Base-by-base conservation (phyloP, 2,329 filamentous ascomycete species). In the Alternaria rosae region DNA sequence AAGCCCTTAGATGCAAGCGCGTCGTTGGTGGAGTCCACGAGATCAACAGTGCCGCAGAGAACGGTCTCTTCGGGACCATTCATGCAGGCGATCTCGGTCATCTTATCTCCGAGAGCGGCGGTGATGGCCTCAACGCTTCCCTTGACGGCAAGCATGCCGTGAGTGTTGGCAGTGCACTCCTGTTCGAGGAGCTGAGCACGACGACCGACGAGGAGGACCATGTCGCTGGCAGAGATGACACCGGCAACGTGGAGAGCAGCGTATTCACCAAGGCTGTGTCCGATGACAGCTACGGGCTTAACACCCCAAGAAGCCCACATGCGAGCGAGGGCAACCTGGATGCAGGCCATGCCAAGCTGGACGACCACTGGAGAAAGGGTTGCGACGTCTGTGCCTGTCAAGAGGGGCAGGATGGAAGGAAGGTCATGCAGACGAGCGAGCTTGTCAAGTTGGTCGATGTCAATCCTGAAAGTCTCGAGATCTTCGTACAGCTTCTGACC, bases 51-150 rank as follows among this genome's bases (percentile, higher is more conserved):
- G 15, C 86, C 87, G 63, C 87, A 87, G n/a, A 95, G 82, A 2
- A 95, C 92, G 10, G 89, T 93, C 74, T 93, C 91, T 53, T 87
- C 83, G 0, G 89, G 88, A 0, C 90, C 88, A 69, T 96, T 96
- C 75, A 93, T 86, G 81, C 92, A 95, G 15, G 92, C 90, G 62
- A 89, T 79, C 68, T 87, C 84, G 32, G 80, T 80, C 70, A 82
- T 82, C 67, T 82, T 81, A 58, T 76, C 74, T 17, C 88, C 83
- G 62, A 85, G 78, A 54, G 84, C 84, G 23, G 85, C 83, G 45
- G 79, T 83, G 61, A 89, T 86, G 6, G 85, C 81, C 25, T 87
- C 83, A 44, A 71, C 80, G 55, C 78, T 82, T 50, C 80, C 82
- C 76, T 84, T 85, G 63, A 90, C 85, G 13, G 87, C 86, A 25